Evolutionary conservation across 2,329 filamentous ascomycete genomes (phyloP).

Genomic region (Exophiala spinifera): DNA sequence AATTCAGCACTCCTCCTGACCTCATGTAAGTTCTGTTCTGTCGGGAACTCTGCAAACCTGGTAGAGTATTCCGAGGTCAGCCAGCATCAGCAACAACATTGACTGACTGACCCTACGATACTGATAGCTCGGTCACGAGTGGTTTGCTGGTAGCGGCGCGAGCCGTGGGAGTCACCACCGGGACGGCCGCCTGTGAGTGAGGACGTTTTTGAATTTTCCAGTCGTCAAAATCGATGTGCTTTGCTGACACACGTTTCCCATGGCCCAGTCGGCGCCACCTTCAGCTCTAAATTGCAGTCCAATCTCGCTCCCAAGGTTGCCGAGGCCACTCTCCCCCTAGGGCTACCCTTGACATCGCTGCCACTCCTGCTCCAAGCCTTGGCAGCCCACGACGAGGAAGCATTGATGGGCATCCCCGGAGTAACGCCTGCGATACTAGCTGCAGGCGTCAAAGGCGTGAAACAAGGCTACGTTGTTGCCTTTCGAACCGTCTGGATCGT

Average conservation of each 20-base stretch:
- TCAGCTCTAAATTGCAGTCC: not conserved
- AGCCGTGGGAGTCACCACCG: conserved; percentile 19
- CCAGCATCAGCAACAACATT: not conserved
- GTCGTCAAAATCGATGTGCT: not conserved
- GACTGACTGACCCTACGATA: not conserved
- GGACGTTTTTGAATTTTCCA: not conserved
- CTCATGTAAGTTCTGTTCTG: conserved; percentile 5
- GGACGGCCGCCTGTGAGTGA: conserved; percentile 13
- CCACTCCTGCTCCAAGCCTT: conserved; percentile 8
- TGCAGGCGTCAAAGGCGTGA: conserved; percentile 1
- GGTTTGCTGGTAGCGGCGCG: not conserved
- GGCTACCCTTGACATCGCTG: conserved; percentile 12
- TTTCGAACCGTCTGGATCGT: conserved; percentile 15
- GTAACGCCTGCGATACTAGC: conserved; percentile 10
- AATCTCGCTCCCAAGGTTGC: conserved; percentile 7
- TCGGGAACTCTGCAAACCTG: conserved; percentile 1
- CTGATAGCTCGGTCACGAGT: conserved; percentile 4
- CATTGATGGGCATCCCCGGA: conserved; percentile 1
- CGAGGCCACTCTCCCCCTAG: conserved; percentile 5
- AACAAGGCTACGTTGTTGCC: conserved; percentile 16
- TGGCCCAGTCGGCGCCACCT: not conserved
- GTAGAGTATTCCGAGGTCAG: not conserved
- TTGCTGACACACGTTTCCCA: not conserved
- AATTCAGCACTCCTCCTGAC: conserved; percentile 5
- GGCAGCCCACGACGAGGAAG: conserved; percentile 17